A percentile compares a stretch with the other conserved stretches of the same genome.
Conservation (phyloP, 225 moss, liverwort and hornwort species). For the Asterella californica region DNA sequence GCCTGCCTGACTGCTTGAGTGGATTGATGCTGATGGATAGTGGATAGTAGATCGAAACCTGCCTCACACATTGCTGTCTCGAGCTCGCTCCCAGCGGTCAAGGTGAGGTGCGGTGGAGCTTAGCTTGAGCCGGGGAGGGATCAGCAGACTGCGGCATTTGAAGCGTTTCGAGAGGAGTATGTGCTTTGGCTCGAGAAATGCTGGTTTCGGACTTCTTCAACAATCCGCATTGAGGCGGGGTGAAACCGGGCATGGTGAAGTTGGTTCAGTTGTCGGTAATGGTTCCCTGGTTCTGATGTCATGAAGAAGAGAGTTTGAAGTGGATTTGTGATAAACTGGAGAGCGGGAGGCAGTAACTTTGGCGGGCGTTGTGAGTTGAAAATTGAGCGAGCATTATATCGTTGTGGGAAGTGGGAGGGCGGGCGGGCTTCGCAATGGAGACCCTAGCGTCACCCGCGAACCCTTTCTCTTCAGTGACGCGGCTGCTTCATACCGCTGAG, state of each 20-base stretch:
- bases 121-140: background rate
- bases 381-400: background rate
- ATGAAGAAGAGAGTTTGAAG: background rate
- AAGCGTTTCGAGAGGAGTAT: background rate
- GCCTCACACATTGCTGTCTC: background rate
- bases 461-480: background rate
- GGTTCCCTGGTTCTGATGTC: background rate
- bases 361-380: background rate
- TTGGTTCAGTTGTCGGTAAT: background rate
- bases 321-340: background rate
- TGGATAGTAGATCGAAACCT: background rate
- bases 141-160: too few relatives aligned
- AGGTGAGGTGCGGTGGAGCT: background rate
- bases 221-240: background rate
- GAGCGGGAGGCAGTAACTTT: background rate
- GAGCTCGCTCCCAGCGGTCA: background rate
- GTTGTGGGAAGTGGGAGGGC: background rate
- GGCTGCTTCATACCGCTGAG: background rate
- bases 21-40: too few relatives aligned
- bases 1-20: too few relatives aligned
- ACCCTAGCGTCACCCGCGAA: background rate
- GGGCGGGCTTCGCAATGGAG: background rate
- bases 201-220: background rate
- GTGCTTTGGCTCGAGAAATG: background rate
- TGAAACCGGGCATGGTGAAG: too few relatives aligned